Evolutionary conservation across 1,284 basidiomycete species (phyloP).

Genomic region (Sporisorium reilianum): DNA sequence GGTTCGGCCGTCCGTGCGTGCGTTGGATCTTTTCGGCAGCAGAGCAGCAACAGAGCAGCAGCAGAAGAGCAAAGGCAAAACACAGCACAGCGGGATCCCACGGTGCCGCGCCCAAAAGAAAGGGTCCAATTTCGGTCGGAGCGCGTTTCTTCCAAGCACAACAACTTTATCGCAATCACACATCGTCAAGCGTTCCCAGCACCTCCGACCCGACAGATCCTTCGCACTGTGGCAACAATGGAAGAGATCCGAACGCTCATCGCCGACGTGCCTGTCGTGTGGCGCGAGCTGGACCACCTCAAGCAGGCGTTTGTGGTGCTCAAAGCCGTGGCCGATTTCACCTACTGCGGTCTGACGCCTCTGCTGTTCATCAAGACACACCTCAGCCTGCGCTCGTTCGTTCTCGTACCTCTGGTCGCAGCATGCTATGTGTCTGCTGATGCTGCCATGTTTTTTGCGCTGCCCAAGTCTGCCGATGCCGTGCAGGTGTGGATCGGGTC

Average conservation of each 20-base stretch:
- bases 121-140: neutral
- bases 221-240: constrained; percentile 10
- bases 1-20: neutral
- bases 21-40: neutral
- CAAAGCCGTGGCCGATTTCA: constrained; percentile 37
- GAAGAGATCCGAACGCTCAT: constrained; percentile 23
- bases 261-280: constrained; percentile 22
- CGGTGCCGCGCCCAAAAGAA: neutral
- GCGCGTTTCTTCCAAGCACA: neutral
- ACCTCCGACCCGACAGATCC: neutral
- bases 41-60: too few species aligned
- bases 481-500: constrained; percentile 28
- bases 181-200: neutral
- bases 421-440: constrained; percentile 18
- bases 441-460: constrained; percentile 37
- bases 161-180: neutral
- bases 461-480: constrained; percentile 33
- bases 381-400: constrained; percentile 23
- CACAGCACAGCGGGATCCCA: constrained; percentile 2
- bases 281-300: constrained; percentile 26
- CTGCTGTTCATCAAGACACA: constrained; percentile 32
- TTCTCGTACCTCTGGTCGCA: constrained; percentile 11
- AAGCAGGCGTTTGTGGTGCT: constrained; percentile 27
- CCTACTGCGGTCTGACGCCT: constrained; percentile 26
- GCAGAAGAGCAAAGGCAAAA: too few species aligned